Base-by-base conservation (phyloP, 1,284 basidiomycete species). In the Hemileia vastatrix region DNA sequence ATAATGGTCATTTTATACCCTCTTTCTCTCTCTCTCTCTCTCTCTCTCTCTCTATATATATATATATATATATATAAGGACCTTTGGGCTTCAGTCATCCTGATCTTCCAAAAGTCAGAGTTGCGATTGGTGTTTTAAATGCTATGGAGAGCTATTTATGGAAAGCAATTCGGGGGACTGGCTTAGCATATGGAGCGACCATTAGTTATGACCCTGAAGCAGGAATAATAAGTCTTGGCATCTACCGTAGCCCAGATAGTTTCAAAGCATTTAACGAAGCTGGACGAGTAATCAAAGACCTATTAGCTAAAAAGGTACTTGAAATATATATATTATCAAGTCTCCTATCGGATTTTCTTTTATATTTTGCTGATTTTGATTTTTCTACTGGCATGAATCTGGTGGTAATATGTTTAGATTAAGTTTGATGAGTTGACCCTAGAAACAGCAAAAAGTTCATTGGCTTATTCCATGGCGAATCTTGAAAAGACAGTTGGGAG, bases 131-230 rank as follows among this genome's bases (percentile, higher is more conserved):
- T 66, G 84, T 93, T 3, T 79, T 99, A 53, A 96, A 96, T 69
- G 94, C 91, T 1, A 86, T 92, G 54, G 95, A 98, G 78, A 88
- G 88, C 67, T 96, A 87, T 76, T 83, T 98, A 63, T 98, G 95
- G 94, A 78, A 66, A 62, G 65, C 59, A 64, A 90, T 96, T 67
- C 85, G 92, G 62, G 93, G 93, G 2, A 86, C 88, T 57, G 93
- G 93, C 13, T 78, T 96, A 49, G 95, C 95, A 0, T 99, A 99
- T 72, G 92, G 92, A 13, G 90, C 92, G 18, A 84, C 84, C 68
- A 83, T 92, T 54, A 80, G 81, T 1, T 77, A 86, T 19, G 90
- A 95, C 72, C 78, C 85, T 47, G 94, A 98, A 77, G 81, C 86
- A 36, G 90, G 92, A 3, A 77, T 89, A 15, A 79, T 94, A 27